Evolutionary conservation across 225 moss, liverwort and hornwort species (phyloP).

Genomic region (Anthoceros angustus): DNA sequence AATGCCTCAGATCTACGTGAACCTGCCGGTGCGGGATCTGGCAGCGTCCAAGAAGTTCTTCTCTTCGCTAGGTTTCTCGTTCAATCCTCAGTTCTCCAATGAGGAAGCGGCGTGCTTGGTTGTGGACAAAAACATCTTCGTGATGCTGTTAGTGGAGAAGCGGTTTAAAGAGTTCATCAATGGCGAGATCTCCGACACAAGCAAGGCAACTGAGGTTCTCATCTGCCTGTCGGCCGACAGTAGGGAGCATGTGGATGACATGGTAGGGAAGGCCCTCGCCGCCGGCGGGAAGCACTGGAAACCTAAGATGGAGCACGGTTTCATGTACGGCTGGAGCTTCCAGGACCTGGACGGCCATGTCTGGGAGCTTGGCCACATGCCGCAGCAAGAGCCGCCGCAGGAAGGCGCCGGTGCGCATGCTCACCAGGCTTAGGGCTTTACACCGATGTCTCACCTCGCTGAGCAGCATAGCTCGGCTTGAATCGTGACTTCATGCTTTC

Average conservation of each 20-base stretch:
- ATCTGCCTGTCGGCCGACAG: background rate
- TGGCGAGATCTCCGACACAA: background rate
- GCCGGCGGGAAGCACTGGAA: background rate
- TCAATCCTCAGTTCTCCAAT: background rate
- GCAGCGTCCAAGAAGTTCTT: background rate
- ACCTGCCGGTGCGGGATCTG: background rate
- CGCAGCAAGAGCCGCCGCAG: too few species aligned
- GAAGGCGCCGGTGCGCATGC: too few species aligned
- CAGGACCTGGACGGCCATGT: background rate
- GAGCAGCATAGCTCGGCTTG: too few species aligned
- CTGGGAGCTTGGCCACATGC: background rate
- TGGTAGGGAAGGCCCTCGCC: background rate
- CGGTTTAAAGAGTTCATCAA: background rate
- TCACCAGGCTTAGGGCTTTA: too few species aligned
- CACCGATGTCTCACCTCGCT: too few species aligned
- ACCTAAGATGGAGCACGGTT: background rate
- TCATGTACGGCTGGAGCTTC: constrained; percentile 4
- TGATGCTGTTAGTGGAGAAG: background rate
- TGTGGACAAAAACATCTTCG: background rate
- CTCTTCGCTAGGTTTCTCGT: background rate
- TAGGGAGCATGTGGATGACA: background rate
- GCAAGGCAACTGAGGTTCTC: background rate
- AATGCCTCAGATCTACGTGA: background rate
- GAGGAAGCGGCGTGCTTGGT: background rate
- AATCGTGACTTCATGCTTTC: too few species aligned